Conservation (phyloP, 495 filamentous ascomycete genomes). For the Barbatosphaeria neglecta region DNA sequence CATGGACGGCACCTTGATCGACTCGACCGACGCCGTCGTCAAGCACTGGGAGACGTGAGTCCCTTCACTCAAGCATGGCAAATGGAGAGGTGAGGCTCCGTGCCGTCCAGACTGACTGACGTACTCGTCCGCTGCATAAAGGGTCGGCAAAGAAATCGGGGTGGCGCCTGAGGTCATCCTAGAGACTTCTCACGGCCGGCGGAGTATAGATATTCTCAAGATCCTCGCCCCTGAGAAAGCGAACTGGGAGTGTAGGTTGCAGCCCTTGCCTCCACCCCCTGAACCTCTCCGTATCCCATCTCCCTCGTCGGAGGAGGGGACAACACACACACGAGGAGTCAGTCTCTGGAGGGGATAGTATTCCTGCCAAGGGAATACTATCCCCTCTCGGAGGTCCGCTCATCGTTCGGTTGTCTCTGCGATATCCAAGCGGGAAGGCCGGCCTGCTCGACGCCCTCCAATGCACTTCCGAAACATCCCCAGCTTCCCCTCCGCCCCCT, state of each 20-base stretch:
- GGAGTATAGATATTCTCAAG: slow-evolving; percentile 69
- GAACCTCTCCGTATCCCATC: not conserved
- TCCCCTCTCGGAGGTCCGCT: too few species aligned
- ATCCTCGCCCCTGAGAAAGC: slow-evolving; percentile 68
- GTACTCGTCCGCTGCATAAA: slow-evolving; percentile 23
- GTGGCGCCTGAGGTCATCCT: slow-evolving; percentile 74
- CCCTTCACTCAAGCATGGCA: not conserved
- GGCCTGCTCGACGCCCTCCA: too few species aligned
- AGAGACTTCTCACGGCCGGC: slow-evolving; percentile 76
- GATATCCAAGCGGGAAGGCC: too few species aligned
- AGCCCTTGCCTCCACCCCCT: too few species aligned
- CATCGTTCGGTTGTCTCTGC: too few species aligned
- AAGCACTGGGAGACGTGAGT: slow-evolving; percentile 84
- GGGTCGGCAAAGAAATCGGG: slow-evolving; percentile 70
- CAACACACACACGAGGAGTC: too few species aligned
- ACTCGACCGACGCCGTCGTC: slow-evolving; percentile 70
- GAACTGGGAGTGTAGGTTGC: slow-evolving; percentile 78
- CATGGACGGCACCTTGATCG: slow-evolving; percentile 81
- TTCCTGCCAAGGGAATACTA: not conserved
- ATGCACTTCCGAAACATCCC: too few species aligned
- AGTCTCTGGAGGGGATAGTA: not conserved
- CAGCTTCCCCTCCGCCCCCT: too few species aligned
- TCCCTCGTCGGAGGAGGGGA: too few species aligned
- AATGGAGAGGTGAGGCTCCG: not conserved
- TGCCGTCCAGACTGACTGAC: slow-evolving; percentile 3